Base-by-base conservation (phyloP, 106 monocot genomes). In the Dendrobium huoshanense region DNA sequence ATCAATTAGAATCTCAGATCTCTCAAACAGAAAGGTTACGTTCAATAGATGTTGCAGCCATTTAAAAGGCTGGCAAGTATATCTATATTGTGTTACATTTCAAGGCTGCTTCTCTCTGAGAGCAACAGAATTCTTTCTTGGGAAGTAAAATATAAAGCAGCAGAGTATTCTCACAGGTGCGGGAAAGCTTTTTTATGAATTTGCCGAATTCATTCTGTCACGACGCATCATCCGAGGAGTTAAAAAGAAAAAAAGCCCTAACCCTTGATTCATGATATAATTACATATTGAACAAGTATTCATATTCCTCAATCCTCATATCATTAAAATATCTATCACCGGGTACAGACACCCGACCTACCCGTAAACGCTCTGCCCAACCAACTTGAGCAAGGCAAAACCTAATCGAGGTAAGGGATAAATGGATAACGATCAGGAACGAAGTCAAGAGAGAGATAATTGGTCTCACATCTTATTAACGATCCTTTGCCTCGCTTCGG, bases 391-490 rank as follows among this genome's bases (percentile, higher is more conserved):
- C 51, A 2, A 11, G 48, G 11, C 0, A 48, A 51, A 51, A 51
- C 51, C 51, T 51, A 51, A 51, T 51, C 51, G 2, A 0, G 51
- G 51, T 3, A 1, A 51, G 51, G 1, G 2, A 13, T 51, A 70
- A 33, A 15, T 1, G 10, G 22, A 43, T 58, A 49, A 40, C 33
- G n/a, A 61, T 61, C 37, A 41, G 17, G 19, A 31, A 17, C 7
- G 9, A 64, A 59, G 17, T 7, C 64, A 4, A 37, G 3, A 16
- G 5, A 22, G 15, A 3, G 78, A 33, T 16, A 13, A 42, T 40
- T 8, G 17, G n/a, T 4, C 81, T 80, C 59, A 94, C 94, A 94
- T 94, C 85, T 89, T 88, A 47, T 88, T 89, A 47, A 88, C 84
- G 77, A 91, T 88, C 55, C 91, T 84, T 33, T 81, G 77, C 56